Evolutionary conservation across 2,329 filamentous ascomycete species (phyloP), one percentile per base, ranked within the genome.

Genomic region (Ophiosphaerella herpotricha): DNA sequence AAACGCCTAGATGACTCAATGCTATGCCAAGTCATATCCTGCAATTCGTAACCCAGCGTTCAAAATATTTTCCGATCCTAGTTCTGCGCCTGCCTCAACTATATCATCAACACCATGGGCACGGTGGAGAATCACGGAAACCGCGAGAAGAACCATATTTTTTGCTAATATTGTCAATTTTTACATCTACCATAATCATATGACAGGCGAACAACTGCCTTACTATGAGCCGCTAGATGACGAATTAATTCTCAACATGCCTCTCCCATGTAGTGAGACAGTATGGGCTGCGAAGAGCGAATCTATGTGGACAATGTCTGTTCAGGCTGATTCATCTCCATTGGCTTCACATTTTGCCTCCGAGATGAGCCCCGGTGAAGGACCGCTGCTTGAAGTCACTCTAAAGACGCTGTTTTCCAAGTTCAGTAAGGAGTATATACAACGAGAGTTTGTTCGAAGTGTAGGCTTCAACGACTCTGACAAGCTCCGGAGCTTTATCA

Each of bases 171-270:
- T 39, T 21, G 18, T 39, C 38, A 39, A 39, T 26, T 39, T 24
- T n/a, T 39, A 39, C 21, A 21, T 39, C 18, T 21, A 39, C n/a
- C 38, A 21, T 21, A 39, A 39, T 21, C 18, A 26, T 39, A 26
- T n/a, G 11, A 26, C 21, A 11, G 24, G 23, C 16, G 14, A 39
- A 21, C 38, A 39, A 14, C 13, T 39, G 18, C 38, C 38, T 18
- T 39, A 39, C 38, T 39, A 39, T 18, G 16, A 39, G 23, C 16
- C 38, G 38, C 38, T 39, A 11, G 38, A 39, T 13, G 24, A 39
- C 18, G 38, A 39, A 9, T 26, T 39, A 4, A 39, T 39, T 14
- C 38, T 39, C 38, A 39, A 39, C 38, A 39, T 39, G 38, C 38
- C 38, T 24, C 38, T 39, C 13, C 38, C 38, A 26, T 39, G 38